These are phyloP conservation scores for Thelonectria discophora DNA, from an alignment of 2,329 filamentous ascomycete genomes.

Conservation along the genomic window DNA sequence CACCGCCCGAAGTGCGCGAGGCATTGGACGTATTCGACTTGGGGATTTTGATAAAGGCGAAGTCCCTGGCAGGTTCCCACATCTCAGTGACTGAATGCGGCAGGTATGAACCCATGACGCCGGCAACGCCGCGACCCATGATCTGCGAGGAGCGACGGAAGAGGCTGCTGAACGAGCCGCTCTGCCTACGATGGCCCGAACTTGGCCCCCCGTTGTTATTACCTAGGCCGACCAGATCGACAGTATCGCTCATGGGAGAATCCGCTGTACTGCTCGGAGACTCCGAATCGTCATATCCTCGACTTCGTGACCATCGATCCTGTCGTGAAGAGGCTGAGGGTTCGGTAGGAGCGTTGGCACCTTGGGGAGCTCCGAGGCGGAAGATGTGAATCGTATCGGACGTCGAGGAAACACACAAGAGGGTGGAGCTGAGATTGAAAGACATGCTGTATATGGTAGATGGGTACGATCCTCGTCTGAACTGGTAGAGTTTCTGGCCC, in stretches of 20 bases:
- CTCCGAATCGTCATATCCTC: slow-evolving; percentile 59
- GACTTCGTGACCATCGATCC: slow-evolving; percentile 63
- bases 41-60: slow-evolving; percentile 95
- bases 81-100: slow-evolving; percentile 95
- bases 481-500: slow-evolving; percentile 94
- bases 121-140: slow-evolving; percentile 87
- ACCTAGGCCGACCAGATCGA: slow-evolving; percentile 48
- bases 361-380: slow-evolving; percentile 69
- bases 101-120: slow-evolving; percentile 89
- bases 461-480: slow-evolving; percentile 93
- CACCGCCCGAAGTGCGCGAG: slow-evolving; percentile 43
- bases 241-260: slow-evolving; percentile 61
- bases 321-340: slow-evolving; percentile 53
- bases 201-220: slow-evolving; percentile 40
- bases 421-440: slow-evolving; percentile 92
- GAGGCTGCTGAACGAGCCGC: slow-evolving; percentile 88
- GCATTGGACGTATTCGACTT: slow-evolving; percentile 54
- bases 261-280: slow-evolving; percentile 58
- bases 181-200: slow-evolving; percentile 57
- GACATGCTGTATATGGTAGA: slow-evolving; percentile 98
- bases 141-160: slow-evolving; percentile 94
- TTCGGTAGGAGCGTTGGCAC: slow-evolving; percentile 50
- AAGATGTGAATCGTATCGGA: slow-evolving; percentile 98
- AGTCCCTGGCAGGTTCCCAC: slow-evolving; percentile 95
- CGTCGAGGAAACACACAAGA: slow-evolving; percentile 94